phyloP scores from a whole-genome alignment of 257 asterid species.

The Eustoma russellianum region DNA sequence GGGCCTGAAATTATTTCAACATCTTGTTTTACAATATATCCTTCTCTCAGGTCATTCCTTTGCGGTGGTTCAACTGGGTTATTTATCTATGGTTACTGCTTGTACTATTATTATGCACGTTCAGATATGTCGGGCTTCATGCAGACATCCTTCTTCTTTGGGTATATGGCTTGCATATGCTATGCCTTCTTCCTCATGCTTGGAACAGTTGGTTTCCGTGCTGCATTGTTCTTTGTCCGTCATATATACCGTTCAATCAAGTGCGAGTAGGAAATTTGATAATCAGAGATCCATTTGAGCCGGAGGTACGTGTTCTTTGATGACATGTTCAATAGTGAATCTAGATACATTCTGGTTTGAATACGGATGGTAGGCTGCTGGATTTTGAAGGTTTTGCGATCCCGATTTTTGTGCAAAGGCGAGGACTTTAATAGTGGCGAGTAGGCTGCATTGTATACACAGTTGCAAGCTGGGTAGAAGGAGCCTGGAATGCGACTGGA shows the following conservation, averaged over 20 bases:
- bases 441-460: background rate
- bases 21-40: background rate
- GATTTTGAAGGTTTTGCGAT: background rate
- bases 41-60: conserved; percentile 25
- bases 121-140: conserved; percentile 41
- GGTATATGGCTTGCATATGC: conserved; percentile 83
- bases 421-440: background rate
- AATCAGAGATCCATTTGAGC: background rate
- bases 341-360: background rate
- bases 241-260: conserved; percentile 69
- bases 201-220: conserved; percentile 84
- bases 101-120: conserved; percentile 36
- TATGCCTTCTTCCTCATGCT: conserved; percentile 87
- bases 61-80: conserved; percentile 44
- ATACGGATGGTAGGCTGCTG: background rate
- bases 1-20: background rate
- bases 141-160: conserved; percentile 43
- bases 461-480: conserved; percentile 5
- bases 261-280: conserved; percentile 40
- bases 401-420: conserved; percentile 6
- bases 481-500: background rate
- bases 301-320: conserved; percentile 9
- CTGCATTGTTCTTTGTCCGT: conserved; percentile 77
- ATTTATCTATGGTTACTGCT: conserved; percentile 34
- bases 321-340: conserved; percentile 1